Conservation (phyloP, 139 green algal genomes). For the Ostreobium quekettii region DNA sequence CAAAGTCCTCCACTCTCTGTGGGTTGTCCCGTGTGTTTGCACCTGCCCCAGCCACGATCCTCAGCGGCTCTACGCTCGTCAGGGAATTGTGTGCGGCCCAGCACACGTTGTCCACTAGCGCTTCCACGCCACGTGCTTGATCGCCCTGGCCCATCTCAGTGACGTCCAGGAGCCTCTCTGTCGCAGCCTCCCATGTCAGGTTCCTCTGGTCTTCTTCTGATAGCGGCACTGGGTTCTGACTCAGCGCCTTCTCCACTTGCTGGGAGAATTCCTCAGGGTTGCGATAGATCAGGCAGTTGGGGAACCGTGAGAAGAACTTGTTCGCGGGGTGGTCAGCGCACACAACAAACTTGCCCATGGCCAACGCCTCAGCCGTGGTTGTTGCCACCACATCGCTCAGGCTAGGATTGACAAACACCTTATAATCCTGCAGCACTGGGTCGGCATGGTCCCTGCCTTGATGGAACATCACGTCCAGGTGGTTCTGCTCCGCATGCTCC, state of each 20-base stretch:
- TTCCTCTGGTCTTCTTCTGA: constrained; percentile 50
- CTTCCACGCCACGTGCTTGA: constrained; percentile 20
- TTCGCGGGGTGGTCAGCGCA: constrained; percentile 92
- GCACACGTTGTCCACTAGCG: constrained; percentile 52
- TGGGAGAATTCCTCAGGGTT: constrained; percentile 77
- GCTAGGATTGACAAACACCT: constrained; percentile 91
- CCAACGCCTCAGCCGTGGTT: constrained; percentile 92
- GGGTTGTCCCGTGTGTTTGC: constrained; percentile 63
- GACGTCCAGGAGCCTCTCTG: constrained; percentile 29
- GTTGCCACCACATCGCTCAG: constrained; percentile 94
- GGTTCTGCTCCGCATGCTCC: constrained; percentile 30
- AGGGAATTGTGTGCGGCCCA: constrained; percentile 52
- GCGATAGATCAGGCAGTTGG: constrained; percentile 82
- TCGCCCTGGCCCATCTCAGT: constrained; percentile 22
- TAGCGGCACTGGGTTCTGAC: constrained; percentile 65
- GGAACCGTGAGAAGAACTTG: constrained; percentile 82
- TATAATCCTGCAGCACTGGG: constrained; percentile 43
- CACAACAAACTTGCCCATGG: constrained; percentile 98
- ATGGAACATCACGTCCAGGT: constrained; percentile 73
- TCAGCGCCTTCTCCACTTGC: constrained; percentile 63
- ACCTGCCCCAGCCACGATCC: constrained; percentile 51
- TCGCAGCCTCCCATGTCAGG: constrained; percentile 58
- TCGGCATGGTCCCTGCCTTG: constrained; percentile 85
- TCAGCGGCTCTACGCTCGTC: constrained; percentile 32
- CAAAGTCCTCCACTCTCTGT: constrained; percentile 44